These are phyloP conservation scores for Neospermospora avenae DNA, from an alignment of 2,329 filamentous ascomycete genomes.

Conservation along the genomic window DNA sequence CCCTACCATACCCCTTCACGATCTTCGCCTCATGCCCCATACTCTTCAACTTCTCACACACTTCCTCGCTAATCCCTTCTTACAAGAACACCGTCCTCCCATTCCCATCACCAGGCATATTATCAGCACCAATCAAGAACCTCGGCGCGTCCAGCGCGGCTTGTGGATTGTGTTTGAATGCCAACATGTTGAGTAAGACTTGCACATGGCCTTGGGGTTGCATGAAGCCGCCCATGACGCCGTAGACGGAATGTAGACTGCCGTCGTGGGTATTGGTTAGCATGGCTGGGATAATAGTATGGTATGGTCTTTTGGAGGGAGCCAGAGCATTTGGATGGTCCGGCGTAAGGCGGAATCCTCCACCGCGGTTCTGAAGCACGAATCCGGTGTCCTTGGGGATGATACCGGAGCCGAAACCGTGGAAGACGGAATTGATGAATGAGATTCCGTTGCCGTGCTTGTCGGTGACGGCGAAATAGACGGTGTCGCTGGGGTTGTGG, in stretches of 20 bases:
- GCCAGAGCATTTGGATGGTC: conserved; percentile 77
- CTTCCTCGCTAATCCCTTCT: conserved; percentile 70
- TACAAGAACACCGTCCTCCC: conserved; percentile 71
- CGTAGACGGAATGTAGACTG: conserved; percentile 79
- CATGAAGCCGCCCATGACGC: conserved; percentile 98
- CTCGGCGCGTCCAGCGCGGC: conserved; percentile 86
- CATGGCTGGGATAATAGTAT: conserved; percentile 94
- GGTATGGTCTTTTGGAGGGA: conserved; percentile 86
- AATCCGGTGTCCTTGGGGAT: conserved; percentile 86
- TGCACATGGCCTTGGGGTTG: conserved; percentile 96
- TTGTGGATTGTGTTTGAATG: conserved; percentile 79
- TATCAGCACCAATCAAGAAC: conserved; percentile 75
- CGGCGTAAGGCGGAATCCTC: conserved; percentile 72
- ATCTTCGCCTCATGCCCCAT: conserved; percentile 74
- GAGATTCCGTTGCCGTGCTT: conserved; percentile 81
- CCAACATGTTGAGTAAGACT: conserved; percentile 83
- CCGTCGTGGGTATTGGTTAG: conserved; percentile 74
- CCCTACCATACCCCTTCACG: conserved; percentile 61
- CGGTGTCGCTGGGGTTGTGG: conserved; percentile 82
- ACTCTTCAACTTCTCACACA: conserved; percentile 61
- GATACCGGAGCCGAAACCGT: conserved; percentile 82
- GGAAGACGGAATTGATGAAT: conserved; percentile 96
- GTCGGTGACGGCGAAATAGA: conserved; percentile 89
- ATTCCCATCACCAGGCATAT: conserved; percentile 59
- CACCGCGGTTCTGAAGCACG: conserved; percentile 88